Evolutionary conservation across 352 stramenopile species (phyloP), one percentile per base, ranked within the genome.

Genomic region (Peronosclerospora sorghi): DNA sequence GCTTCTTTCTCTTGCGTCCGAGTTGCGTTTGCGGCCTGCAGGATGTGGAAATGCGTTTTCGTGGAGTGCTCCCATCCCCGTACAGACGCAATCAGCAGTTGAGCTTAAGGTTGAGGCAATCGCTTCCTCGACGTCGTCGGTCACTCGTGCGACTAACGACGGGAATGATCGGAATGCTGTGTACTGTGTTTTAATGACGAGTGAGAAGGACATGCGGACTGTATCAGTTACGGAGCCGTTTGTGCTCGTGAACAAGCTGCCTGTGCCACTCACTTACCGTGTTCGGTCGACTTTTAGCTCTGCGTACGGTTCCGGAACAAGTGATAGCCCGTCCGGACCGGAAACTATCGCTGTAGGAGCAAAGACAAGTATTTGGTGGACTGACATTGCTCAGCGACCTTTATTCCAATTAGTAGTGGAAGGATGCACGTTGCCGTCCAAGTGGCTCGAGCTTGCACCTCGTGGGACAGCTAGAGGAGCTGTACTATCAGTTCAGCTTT

Each of bases 361-460:
- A n/a, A 79, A 62, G 30, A 64, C 65, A 2, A 82, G 73, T 17
- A 68, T 91, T 18, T 91, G 79, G 79, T 91, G 79, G 79, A 83
- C 56, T 1, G 64, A 83, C 28, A 48, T 63, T 21, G 55, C 61
- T 10, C 71, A 86, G 26, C 69, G 73, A 28, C 79, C 77, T 12
- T 57, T 82, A 35, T 89, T 92, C 47, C 59, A 74, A 24, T 38
- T 92, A 5, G 36, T 59, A n/a, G 60, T 89, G 10, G 56, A 80
- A 42, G 77, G 79, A 14, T 92, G 77, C 35, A 64, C 54, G 7
- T 53, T 52, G 3, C 43, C 62, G 17, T 84, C 68, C 20, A 73
- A 79, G 44, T 92, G 74, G 77, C 45, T 92, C 0, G 71, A 84
- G 26, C 60, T 88, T 2, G 56, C 68, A 17, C 67, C 72, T 23